A percentile compares a stretch with the other conserved stretches of the same genome.
Conservation (phyloP, 108 stramenopile genomes). For the Chaetoceros tenuissimus region DNA sequence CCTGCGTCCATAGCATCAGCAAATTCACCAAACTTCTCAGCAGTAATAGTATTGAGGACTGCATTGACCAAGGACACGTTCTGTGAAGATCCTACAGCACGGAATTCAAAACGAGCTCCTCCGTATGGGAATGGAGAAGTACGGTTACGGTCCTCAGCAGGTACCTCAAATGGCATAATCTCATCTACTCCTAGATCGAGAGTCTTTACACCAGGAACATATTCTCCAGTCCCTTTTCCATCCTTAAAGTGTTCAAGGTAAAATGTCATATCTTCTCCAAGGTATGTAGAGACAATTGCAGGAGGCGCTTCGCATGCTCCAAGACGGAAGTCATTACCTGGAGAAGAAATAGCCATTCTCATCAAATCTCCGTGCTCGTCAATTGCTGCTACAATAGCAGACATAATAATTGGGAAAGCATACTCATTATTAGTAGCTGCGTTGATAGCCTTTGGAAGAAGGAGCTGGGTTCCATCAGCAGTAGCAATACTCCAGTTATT, state of each 20-base stretch:
- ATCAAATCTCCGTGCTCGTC: conserved; percentile 94
- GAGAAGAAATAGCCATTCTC: conserved; percentile 85
- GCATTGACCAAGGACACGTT: conserved; percentile 92
- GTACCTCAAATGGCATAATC: conserved; percentile 80
- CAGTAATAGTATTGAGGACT: conserved; percentile 88
- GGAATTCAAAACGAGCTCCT: conserved; percentile 93
- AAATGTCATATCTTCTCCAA: conserved; percentile 85
- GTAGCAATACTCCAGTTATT: conserved; percentile 94
- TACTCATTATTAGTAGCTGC: conserved; percentile 56
- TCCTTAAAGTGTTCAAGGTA: conserved; percentile 81
- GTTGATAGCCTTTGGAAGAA: conserved; percentile 57
- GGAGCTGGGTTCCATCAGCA: conserved; percentile 68
- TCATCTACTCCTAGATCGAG: conserved; percentile 72
- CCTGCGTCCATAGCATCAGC: conserved; percentile 86
- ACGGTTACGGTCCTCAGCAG: conserved; percentile 94
- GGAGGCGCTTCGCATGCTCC: conserved; percentile 95
- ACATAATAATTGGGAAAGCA: conserved; percentile 90
- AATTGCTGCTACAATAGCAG: conserved; percentile 83
- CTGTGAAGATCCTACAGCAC: conserved; percentile 93
- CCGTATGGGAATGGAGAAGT: conserved; percentile 96
- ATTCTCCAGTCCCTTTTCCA: conserved; percentile 48
- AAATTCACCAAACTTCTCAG: conserved; percentile 86
- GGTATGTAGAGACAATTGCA: conserved; percentile 91
- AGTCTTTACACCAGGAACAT: conserved; percentile 65
- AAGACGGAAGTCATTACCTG: conserved; percentile 96